Evolutionary conservation across 352 stramenopile species (phyloP), one percentile per base, ranked within the genome.

Genomic region (Pythium folliculosum): DNA sequence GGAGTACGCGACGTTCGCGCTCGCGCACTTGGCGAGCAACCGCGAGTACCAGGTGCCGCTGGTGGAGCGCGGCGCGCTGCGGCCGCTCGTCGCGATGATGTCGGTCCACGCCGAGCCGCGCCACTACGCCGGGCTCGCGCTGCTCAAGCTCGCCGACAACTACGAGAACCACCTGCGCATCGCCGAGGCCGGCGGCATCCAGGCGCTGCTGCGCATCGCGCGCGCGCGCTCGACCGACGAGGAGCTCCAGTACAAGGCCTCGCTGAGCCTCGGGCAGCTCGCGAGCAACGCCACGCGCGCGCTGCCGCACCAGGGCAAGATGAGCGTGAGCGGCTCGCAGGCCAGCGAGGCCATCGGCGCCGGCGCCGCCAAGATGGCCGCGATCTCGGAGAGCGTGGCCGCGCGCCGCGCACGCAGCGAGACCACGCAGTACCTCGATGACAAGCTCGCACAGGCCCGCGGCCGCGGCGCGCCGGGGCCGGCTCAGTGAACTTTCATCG

Each of bases 141-240:
- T 99, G n/a, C 84, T 99, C 37, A 98, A 99, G 73, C 84, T 99
- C 43, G 95, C 96, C 14, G 96, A 99, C 77, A 99, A 99, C 72
- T 99, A 98, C 73, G 92, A 98, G 71, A 99, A 98, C 76, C 97
- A 99, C 71, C 61, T 99, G 47, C 86, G 84, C 32, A 98, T 99
- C 70, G 94, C 96, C 16, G 88, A 98, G 65, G 94, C 98, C 72
- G 96, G 96, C 40, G 96, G 96, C 6, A 98, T 99, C 59, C 90
- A 98, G 70, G 96, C 96, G 37, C 78, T 99, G 16, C 65, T 99
- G 17, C 86, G 93, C 35, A 90, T 99, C 43, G 94, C 92, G 5
- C 84, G 89, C 37, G 87, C 89, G 44, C 88, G 94, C 21, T 91
- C 85, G 3, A 97, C 92, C 0, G 94, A 98, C 72, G 94, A 98